Evolutionary conservation across 2,329 filamentous ascomycete species (phyloP).

Genomic region (Xylaria sp.): DNA sequence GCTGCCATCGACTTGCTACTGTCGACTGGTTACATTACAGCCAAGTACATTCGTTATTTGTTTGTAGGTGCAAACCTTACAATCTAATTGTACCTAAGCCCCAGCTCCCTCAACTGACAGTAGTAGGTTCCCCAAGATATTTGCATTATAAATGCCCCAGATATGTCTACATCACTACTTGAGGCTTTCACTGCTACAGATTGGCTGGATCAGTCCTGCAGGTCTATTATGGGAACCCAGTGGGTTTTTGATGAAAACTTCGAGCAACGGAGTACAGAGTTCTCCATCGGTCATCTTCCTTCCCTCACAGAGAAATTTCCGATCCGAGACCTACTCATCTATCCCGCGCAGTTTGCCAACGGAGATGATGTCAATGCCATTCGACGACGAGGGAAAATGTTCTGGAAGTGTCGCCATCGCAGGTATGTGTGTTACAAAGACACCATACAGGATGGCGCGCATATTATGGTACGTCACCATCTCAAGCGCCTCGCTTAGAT

Average conservation of each 20-base stretch:
- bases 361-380: neutral
- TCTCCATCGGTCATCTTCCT: neutral
- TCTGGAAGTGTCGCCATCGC: conserved; percentile 15
- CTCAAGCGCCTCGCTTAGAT: neutral
- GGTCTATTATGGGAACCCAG: neutral
- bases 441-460: neutral
- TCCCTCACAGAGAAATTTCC: neutral
- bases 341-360: conserved; percentile 7
- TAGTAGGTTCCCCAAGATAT: conserved; percentile 13
- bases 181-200: conserved; percentile 12
- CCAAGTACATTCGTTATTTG: neutral
- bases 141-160: neutral
- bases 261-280: neutral
- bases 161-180: neutral
- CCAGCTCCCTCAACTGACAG: neutral
- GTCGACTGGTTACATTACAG: conserved; percentile 3
- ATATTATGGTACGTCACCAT: conserved; percentile 2
- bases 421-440: conserved; percentile 15
- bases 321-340: conserved; percentile 1
- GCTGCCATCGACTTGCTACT: neutral
- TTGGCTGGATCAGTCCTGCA: neutral
- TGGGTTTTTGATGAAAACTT: conserved; percentile 15
- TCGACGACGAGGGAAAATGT: conserved; percentile 13
- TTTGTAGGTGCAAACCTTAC: conserved; percentile 1
- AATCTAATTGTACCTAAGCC: neutral